Conservation (phyloP, 768 basidiomycete genomes). For the Leucosporidium yakuticum region DNA sequence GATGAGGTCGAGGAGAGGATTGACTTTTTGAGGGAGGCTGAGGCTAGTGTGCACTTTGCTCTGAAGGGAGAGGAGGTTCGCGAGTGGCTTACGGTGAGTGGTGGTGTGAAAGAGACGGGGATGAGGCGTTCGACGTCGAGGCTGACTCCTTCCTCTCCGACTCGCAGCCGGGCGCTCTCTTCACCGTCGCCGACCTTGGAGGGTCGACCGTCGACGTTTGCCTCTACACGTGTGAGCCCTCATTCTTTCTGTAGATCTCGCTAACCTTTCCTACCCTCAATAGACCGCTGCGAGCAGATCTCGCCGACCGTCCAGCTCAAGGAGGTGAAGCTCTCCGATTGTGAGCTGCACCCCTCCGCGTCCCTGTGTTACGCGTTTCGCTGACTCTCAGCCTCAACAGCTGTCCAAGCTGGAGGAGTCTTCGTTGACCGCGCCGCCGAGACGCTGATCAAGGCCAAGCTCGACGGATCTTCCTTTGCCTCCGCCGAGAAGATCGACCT, state of each 20-base stretch:
- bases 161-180: not conserved
- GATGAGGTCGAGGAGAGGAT: not conserved
- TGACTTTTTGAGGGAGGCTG: not conserved
- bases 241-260: not conserved
- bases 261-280: not conserved
- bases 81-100: constrained; percentile 1
- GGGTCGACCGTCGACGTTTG: not conserved
- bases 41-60: constrained; percentile 1
- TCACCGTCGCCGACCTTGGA: constrained; percentile 1
- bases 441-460: not conserved
- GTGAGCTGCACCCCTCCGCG: not conserved
- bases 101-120: no score
- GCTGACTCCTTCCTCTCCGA: not conserved
- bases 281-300: constrained; percentile 1
- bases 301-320: not conserved
- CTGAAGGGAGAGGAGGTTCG: not conserved
- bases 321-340: not conserved
- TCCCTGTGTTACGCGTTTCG: not conserved
- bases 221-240: not conserved
- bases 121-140: not conserved
- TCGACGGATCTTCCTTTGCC: not conserved
- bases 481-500: not conserved
- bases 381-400: not conserved
- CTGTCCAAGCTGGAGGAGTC: constrained; percentile 4
- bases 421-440: constrained; percentile 4